Base-by-base conservation (phyloP, 805 yeast genomes). In the Cephaloascus fragrans region DNA sequence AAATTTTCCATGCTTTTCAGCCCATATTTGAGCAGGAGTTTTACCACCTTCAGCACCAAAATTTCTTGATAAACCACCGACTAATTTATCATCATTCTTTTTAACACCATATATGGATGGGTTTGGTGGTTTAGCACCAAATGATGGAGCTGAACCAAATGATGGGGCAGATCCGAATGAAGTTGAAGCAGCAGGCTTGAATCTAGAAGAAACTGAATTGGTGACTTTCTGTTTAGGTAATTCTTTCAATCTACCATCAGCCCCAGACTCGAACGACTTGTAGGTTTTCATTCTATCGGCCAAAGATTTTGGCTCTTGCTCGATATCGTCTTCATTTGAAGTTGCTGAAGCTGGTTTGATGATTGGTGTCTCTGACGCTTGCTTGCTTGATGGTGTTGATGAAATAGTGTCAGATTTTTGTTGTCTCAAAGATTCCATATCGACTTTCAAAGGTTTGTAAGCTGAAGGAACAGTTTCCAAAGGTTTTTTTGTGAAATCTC, bases 21-120 rank as follows among this genome's bases (percentile, higher is more conserved):
- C 97, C 97, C 97, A 88, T 20, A 85, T 51, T 62, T 88, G 96
- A 20, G 96, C 96, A 18, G 97, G 96, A 5, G 95, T 83, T 59
- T 86, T 84, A 44, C 95, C 96, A 44, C 71, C 74, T 44, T 73
- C 73, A 39, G 80, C 63, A 44, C 75, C 93, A 55, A 74, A 81
- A 55, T 76, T 69, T 52, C 73, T 66, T 20, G 75, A 69, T 37
- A 77, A 62, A 32, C 86, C 90, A 39, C 79, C 77, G 35, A 72
- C 70, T 3, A 70, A 59, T 43, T 72, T 69, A 19, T 68, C 68
- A 18, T 62, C 60, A 38, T 62, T 70, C 35, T 55, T 53, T 33
- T 53, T 50, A 15, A 43, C 33, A 14, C 52, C 36, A 17, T 45
- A 37, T 8, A 39, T 39, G 10, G 28, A 23, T 20, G 62, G 61